These are phyloP conservation scores for Diaporthe ampelina DNA, from an alignment of 2,329 filamentous ascomycete genomes.

Conservation along the genomic window DNA sequence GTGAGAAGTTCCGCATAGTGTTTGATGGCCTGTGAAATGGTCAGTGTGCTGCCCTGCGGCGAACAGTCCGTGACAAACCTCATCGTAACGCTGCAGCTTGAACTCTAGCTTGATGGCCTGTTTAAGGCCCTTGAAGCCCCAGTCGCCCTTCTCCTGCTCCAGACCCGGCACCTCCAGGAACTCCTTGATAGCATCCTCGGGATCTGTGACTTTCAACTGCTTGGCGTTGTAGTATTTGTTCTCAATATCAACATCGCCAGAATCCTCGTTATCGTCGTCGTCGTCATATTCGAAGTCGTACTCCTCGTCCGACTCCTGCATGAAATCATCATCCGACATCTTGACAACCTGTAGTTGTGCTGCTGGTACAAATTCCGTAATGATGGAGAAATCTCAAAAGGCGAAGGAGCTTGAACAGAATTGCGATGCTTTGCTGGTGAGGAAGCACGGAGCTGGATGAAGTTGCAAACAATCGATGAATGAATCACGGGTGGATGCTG, in stretches of 20 bases:
- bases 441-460: not conserved
- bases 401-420: not conserved
- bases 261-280: slow-evolving; percentile 86
- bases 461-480: slow-evolving; percentile 24
- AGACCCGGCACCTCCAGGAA: slow-evolving; percentile 89
- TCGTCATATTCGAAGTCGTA: slow-evolving; percentile 99
- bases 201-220: slow-evolving; percentile 90
- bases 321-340: slow-evolving; percentile 93
- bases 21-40: slow-evolving; percentile 78
- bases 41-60: slow-evolving; percentile 38
- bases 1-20: slow-evolving; percentile 96
- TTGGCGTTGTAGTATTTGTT: slow-evolving; percentile 99
- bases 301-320: slow-evolving; percentile 92
- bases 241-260: slow-evolving; percentile 93
- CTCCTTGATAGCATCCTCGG: slow-evolving; percentile 89
- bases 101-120: slow-evolving; percentile 99
- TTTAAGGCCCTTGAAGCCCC: slow-evolving; percentile 98
- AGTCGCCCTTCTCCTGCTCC: slow-evolving; percentile 94
- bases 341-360: slow-evolving; percentile 46
- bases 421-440: not conserved
- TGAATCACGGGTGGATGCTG: not conserved
- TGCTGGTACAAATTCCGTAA: not conserved
- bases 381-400: not conserved
- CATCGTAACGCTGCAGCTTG: slow-evolving; percentile 87
- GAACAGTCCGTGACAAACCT: slow-evolving; percentile 65